These are phyloP conservation scores for Ascochyta lentis DNA, from an alignment of 2,329 filamentous ascomycete genomes.

Conservation along the genomic window DNA sequence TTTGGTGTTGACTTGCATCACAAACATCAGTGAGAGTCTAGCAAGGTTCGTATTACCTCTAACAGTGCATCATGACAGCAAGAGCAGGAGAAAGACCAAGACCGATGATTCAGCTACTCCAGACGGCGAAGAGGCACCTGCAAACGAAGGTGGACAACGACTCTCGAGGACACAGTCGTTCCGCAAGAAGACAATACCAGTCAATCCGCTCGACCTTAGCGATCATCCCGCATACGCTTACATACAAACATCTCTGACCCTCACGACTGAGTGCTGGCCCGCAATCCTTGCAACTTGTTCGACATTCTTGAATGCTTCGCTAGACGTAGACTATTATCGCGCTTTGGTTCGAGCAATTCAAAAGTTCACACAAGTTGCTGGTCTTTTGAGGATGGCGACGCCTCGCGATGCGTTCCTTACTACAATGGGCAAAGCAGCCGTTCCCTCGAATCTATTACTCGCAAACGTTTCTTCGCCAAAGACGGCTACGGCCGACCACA, in stretches of 20 bases:
- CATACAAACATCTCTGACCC: constrained; percentile 77
- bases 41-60: constrained; percentile 93
- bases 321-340: constrained; percentile 95
- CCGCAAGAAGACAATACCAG: constrained; percentile 76
- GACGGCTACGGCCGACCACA: constrained; percentile 57
- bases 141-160: constrained; percentile 23
- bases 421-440: constrained; percentile 89
- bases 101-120: constrained; percentile 37
- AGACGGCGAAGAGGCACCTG: constrained; percentile 36
- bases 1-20: constrained; percentile 86
- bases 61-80: constrained; percentile 78
- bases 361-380: constrained; percentile 92
- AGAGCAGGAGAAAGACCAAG: constrained; percentile 51
- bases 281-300: constrained; percentile 94
- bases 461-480: constrained; percentile 47
- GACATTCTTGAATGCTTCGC: constrained; percentile 88
- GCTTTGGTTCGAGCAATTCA: constrained; percentile 91
- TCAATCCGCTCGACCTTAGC: constrained; percentile 81
- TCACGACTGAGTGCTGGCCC: constrained; percentile 94
- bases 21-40: constrained; percentile 86
- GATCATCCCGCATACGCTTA: constrained; percentile 74
- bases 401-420: constrained; percentile 94
- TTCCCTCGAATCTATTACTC: constrained; percentile 74
- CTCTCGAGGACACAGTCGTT: constrained; percentile 70
- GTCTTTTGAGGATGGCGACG: constrained; percentile 80